Evolutionary conservation across 2,329 filamentous ascomycete genomes (phyloP).

Genomic region (Penicillium sp.): DNA sequence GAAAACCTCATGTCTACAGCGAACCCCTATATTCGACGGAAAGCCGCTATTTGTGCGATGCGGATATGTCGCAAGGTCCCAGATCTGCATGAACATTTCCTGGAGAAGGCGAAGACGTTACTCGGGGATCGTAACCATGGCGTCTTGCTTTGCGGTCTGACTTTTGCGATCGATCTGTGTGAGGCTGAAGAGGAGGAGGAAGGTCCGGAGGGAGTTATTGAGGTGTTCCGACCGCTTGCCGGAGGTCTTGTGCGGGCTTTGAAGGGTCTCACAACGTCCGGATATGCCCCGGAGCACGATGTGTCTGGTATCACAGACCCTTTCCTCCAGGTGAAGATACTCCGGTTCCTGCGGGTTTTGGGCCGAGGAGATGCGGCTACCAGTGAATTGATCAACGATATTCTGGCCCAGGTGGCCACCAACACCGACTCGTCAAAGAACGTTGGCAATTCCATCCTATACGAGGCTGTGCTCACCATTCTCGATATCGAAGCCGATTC

Average conservation of each 20-base stretch:
- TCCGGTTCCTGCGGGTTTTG: constrained; percentile 82
- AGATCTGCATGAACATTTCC: constrained; percentile 93
- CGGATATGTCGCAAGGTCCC: constrained; percentile 97
- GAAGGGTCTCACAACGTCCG: constrained; percentile 90
- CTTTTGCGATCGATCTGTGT: constrained; percentile 87
- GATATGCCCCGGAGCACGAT: constrained; percentile 97
- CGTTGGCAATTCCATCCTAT: constrained; percentile 96
- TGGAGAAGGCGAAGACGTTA: constrained; percentile 89
- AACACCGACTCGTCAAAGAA: constrained; percentile 99
- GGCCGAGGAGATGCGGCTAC: constrained; percentile 84
- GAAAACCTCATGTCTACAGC: constrained; percentile 89
- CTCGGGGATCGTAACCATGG: constrained; percentile 95
- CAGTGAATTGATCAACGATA: constrained; percentile 98
- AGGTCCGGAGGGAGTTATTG: constrained; percentile 86
- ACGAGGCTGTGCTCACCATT: constrained; percentile 95
- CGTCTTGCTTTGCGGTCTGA: constrained; percentile 89
- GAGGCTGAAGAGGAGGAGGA: constrained; percentile 92
- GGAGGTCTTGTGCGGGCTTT: constrained; percentile 85
- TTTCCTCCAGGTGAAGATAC: constrained; percentile 95
- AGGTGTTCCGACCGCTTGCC: constrained; percentile 88
- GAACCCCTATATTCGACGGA: constrained; percentile 97
- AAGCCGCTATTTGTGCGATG: constrained; percentile 98
- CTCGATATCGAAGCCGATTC: constrained; percentile 98
- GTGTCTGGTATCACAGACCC: constrained; percentile 98
- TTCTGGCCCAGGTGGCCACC: constrained; percentile 93